A percentile compares a stretch with the other conserved stretches of the same genome.
phyloP scores from a whole-genome alignment of 257 asterid genomes.

The Nyctanthes arbortristis region DNA sequence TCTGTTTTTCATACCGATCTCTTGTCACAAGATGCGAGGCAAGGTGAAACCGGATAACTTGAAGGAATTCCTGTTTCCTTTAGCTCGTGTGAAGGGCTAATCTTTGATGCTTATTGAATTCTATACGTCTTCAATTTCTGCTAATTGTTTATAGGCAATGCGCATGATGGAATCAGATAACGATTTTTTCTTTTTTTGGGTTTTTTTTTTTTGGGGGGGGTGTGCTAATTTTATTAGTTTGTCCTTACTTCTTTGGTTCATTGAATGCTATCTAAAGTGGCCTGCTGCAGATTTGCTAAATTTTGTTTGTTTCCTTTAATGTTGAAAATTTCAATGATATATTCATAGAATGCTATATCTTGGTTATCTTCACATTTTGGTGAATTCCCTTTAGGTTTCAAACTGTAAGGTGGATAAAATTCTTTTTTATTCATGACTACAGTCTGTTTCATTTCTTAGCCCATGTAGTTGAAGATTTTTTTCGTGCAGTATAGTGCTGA shows the following conservation, averaged over 20 bases:
- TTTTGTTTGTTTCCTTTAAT: constrained; percentile 11
- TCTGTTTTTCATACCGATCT: constrained; percentile 93
- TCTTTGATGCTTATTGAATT: constrained; percentile 15
- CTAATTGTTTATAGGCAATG: constrained; percentile 8
- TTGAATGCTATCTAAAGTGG: constrained; percentile 7
- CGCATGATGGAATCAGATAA: constrained; percentile 2
- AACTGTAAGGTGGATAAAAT: not conserved
- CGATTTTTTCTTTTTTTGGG: not conserved
- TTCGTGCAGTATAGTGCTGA: not conserved
- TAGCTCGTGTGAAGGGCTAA: not conserved
- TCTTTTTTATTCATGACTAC: constrained; percentile 13
- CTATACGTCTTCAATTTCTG: not conserved
- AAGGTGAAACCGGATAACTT: constrained; percentile 49
- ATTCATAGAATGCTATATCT: no score
- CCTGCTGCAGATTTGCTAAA: not conserved
- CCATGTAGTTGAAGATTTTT: not conserved
- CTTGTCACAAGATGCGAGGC: constrained; percentile 99
- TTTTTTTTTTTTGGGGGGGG: no score
- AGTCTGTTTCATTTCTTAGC: constrained; percentile 1
- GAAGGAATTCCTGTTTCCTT: constrained; percentile 8
- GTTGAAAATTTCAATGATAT: not conserved
- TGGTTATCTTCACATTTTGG: no score
- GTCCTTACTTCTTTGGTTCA: constrained; percentile 11
- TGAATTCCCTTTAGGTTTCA: not conserved
- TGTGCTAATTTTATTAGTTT: not conserved